Base-by-base conservation (phyloP, 2,329 filamentous ascomycete species). In the Phialemoniopsis sp. region DNA sequence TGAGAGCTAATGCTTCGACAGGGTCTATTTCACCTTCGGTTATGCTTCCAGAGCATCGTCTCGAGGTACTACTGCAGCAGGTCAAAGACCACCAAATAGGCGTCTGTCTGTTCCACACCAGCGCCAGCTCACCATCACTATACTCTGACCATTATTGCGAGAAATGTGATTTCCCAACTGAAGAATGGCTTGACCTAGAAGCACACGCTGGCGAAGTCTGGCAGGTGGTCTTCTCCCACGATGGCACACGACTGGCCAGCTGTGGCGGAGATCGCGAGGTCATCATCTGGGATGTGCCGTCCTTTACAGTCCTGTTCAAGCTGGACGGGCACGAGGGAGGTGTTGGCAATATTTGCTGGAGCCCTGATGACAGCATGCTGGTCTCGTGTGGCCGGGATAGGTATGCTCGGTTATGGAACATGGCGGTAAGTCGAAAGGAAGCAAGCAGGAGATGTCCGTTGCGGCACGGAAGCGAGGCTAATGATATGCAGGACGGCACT, bases 21-120 rank as follows among this genome's bases (percentile, higher is more conserved):
- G 87, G 76, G 69, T 95, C 81, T 41, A 95, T 98, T 59, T 95
- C 93, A 2, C 91, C 93, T 0, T 93, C 89, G 4, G 87, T 95
- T 33, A 97, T 98, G 90, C 85, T 98, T 39, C 93, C 93, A 2
- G 88, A 95, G 55, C 87, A 93, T 59, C 83, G 93, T 7, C 71
- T 98, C 33, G 88, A 89, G 2, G 76, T 82, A 28, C 70, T 98
- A 13, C 68, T 98, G 38, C 76, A 90, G 41, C 82, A 94, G 48
- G 82, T 95, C 29, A 95, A 96, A 58, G 76, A 84, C 45, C 80
- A 75, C 46, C 91, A 96, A 64, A 87, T 96, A 42, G 78, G 82
- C 37, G 79, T 78, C 21, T 98, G 93, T 58, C 66, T 90, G 30
- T 97, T 90, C 60, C 93, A 98, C 64, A 96, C 94, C 38, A 89